Evolutionary conservation across 2,329 filamentous ascomycete genomes (phyloP).

Genomic region (Fusarium pseudoanthophilum): DNA sequence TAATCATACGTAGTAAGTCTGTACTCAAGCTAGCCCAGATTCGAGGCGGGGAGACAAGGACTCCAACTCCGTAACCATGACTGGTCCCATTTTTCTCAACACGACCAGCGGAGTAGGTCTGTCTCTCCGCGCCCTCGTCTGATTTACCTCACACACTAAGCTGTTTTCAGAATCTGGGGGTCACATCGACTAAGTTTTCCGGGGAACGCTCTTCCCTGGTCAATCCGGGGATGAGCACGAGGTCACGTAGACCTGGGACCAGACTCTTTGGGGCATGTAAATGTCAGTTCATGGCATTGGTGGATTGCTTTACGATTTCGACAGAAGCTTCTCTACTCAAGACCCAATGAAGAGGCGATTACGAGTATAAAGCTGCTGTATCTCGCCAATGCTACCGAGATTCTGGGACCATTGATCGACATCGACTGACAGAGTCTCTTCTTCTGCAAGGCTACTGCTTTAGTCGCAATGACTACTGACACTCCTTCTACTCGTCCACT

Average conservation of each 20-base stretch:
- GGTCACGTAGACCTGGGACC: background rate
- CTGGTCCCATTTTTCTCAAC: too few species aligned
- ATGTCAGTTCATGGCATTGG: background rate
- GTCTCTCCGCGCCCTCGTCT: background rate
- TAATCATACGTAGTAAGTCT: background rate
- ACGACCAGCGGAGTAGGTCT: background rate
- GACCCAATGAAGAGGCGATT: background rate
- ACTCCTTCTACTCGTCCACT: background rate
- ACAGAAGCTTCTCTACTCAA: accelerated
- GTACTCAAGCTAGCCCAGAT: background rate
- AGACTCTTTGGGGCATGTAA: background rate
- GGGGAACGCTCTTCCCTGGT: background rate
- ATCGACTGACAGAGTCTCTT: background rate
- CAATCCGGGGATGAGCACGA: background rate
- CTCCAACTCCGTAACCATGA: background rate
- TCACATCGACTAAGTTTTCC: background rate
- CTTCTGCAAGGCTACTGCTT: background rate
- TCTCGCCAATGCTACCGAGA: background rate
- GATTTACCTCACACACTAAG: background rate
- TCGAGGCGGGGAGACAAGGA: background rate
- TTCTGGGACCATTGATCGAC: background rate
- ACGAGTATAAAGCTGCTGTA: background rate
- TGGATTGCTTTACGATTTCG: background rate
- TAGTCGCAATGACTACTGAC: background rate
- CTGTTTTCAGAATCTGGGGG: background rate